Base-by-base conservation (phyloP, 139 green algal genomes). In the Nannochloris sp. region DNA sequence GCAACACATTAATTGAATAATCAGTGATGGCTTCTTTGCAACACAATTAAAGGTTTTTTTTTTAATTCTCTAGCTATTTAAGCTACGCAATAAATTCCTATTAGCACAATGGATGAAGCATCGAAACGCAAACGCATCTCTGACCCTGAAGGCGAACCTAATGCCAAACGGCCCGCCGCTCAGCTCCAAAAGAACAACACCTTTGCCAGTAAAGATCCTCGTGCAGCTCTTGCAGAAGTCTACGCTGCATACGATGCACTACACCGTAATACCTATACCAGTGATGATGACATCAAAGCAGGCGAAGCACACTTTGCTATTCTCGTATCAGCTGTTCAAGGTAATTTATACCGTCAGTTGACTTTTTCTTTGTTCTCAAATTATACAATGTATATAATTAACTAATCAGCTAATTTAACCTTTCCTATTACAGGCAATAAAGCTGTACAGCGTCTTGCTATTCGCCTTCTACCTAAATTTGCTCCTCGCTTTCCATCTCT, bases 401-500 rank as follows among this genome's bases (percentile, higher is more conserved):
- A 19, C 19, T 51, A 27, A 19, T 19, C 19, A 19, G 19, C 19
- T 19, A 19, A 51, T 51, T 51, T 19, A 27, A 19, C 19, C 42
- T 19, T 19, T 51, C 42, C 42, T 51, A 27, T 51, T 45, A 60
- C 67, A 68, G 67, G 67, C 46, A 67, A 60, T 0, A 38, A 23
- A 3, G 33, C 73, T 30, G 36, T 33, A 30, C 60, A 62, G 6
- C 68, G 80, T 0, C 70, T 86, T 6, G 78, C 74, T 2, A 74
- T 78, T 2, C 69, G 76, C 29, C 62, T 86, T 37, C 33, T 86
- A 4, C 77, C 80, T 0, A 61, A 71, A 15, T 86, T 83, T 42
- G 55, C 74, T 1, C 34, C 39, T 0, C 63, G 42, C 47, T 85
- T 76, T 47, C 78, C 80, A 23, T 44, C 70, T 13, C 72, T 81